phyloP scores from a whole-genome alignment of 2,329 filamentous ascomycete species.

The Colletotrichum eleusines region DNA sequence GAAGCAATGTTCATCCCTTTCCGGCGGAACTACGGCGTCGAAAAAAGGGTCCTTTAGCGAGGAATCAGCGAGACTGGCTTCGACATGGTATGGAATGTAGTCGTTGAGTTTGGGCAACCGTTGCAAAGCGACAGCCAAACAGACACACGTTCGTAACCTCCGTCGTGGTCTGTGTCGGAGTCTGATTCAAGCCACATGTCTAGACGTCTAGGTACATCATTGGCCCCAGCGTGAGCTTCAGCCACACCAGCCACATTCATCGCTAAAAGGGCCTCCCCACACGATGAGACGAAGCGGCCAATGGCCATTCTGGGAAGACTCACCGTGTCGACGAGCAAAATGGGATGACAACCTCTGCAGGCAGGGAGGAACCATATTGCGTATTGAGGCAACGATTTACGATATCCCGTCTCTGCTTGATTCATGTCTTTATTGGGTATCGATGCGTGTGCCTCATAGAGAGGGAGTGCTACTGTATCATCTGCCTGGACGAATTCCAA shows the following conservation, averaged over 20 bases:
- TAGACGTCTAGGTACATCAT: background rate
- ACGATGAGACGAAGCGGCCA: conserved; percentile 12
- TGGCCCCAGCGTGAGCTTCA: conserved; percentile 19
- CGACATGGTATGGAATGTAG: conserved; percentile 35
- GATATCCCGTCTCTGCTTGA: background rate
- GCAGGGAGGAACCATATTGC: background rate
- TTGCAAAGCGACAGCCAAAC: conserved; percentile 18
- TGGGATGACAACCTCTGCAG: background rate
- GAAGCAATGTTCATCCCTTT: conserved; percentile 20
- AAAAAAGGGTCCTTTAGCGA: conserved; percentile 14
- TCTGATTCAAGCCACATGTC: conserved; percentile 26
- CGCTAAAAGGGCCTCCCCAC: background rate
- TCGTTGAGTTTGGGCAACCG: conserved; percentile 25
- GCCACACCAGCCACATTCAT: conserved; percentile 27
- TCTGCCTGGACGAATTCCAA: background rate
- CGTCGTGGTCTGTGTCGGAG: conserved; percentile 21
- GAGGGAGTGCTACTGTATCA: background rate
- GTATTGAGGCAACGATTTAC: background rate
- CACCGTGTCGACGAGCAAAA: background rate
- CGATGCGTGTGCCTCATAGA: conserved; percentile 19
- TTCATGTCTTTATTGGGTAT: conserved; percentile 36
- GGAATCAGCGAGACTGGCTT: conserved; percentile 19
- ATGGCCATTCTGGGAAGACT: conserved; percentile 28
- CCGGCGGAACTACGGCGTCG: background rate
- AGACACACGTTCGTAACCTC: conserved; percentile 6